Conservation (phyloP, 805 yeast species). For the Kluyveromyces dobzhanskii region DNA sequence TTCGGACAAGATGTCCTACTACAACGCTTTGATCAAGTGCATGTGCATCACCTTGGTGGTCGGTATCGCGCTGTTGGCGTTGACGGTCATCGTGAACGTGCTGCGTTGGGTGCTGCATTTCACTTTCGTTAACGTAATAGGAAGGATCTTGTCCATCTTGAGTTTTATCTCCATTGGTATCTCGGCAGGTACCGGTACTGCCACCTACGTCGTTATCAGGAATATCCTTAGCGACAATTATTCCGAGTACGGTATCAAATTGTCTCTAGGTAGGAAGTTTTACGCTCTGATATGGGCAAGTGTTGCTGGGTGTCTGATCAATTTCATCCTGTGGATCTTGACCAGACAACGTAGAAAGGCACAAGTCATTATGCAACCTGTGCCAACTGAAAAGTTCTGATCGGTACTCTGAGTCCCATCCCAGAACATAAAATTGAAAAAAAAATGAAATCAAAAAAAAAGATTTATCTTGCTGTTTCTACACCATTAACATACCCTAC, state of each 20-base stretch:
- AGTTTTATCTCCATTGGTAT: conserved; percentile 33
- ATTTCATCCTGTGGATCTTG: conserved; percentile 33
- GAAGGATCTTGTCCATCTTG: conserved; percentile 37
- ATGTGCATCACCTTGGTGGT: conserved; percentile 48
- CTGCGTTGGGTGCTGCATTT: conserved; percentile 31
- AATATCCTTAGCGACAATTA: conserved; percentile 42
- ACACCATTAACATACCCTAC: no score
- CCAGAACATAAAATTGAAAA: no score
- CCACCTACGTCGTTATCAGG: conserved; percentile 42
- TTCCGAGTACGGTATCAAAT: conserved; percentile 44
- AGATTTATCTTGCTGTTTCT: no score
- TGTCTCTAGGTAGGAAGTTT: conserved; percentile 42
- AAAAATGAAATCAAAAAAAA: no score
- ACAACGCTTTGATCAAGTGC: conserved; percentile 44
- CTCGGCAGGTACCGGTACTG: conserved; percentile 55
- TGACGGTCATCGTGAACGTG: conserved; percentile 32
- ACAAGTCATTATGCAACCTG: conserved; percentile 6
- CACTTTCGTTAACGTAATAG: conserved; percentile 40
- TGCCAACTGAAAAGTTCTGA: conserved; percentile 4
- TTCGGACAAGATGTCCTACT: conserved; percentile 35
- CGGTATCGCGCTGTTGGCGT: conserved; percentile 38
- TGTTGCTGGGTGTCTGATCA: conserved; percentile 38
- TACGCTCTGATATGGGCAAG: conserved; percentile 62
- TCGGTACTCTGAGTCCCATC: no score
- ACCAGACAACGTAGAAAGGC: conserved; percentile 18